A percentile compares a stretch with the other conserved stretches of the same genome.
These are phyloP conservation scores for Dioscorea cayenensis DNA, from an alignment of 116 monocot species.

Conservation along the genomic window DNA sequence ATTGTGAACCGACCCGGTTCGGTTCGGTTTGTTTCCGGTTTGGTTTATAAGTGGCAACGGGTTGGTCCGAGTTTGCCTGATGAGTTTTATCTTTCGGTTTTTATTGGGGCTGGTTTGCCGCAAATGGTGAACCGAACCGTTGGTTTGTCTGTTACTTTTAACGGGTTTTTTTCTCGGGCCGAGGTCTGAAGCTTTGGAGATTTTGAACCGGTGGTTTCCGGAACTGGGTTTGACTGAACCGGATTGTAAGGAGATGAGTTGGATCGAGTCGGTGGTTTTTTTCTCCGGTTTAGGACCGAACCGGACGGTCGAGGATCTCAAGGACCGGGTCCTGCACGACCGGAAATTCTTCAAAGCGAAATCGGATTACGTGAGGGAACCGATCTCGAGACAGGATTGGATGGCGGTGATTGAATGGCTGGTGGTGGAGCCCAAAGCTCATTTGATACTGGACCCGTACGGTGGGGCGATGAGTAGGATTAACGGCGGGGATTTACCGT, in stretches of 20 bases:
- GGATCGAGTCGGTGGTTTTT: conserved; percentile 52
- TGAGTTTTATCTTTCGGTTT: conserved; percentile 48
- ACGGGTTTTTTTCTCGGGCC: conserved; percentile 47
- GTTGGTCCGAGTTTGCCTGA: conserved; percentile 37
- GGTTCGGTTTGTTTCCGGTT: conserved; percentile 9
- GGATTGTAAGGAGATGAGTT: conserved; percentile 38
- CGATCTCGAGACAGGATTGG: conserved; percentile 10
- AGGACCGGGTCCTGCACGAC: neutral
- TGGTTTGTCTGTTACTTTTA: conserved; percentile 49
- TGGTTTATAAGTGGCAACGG: conserved; percentile 42
- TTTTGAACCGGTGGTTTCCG: conserved; percentile 17
- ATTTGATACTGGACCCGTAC: conserved; percentile 34
- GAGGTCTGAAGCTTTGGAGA: neutral
- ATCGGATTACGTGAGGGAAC: conserved; percentile 42
- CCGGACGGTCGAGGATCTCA: neutral
- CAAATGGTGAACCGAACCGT: neutral
- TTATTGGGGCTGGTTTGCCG: conserved; percentile 36
- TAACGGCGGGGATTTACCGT: conserved; percentile 13
- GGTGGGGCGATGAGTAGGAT: conserved; percentile 38
- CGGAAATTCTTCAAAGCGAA: conserved; percentile 36
- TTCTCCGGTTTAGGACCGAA: neutral
- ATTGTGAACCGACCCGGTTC: conserved; percentile 22
- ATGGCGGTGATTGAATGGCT: conserved; percentile 8
- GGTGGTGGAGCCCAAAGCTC: conserved; percentile 6
- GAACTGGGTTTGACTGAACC: conserved; percentile 9